A percentile compares a stretch with the other conserved stretches of the same genome.
These are phyloP conservation scores for Thelonectria discophora DNA, from an alignment of 2,329 filamentous ascomycete species.

Conservation along the genomic window DNA sequence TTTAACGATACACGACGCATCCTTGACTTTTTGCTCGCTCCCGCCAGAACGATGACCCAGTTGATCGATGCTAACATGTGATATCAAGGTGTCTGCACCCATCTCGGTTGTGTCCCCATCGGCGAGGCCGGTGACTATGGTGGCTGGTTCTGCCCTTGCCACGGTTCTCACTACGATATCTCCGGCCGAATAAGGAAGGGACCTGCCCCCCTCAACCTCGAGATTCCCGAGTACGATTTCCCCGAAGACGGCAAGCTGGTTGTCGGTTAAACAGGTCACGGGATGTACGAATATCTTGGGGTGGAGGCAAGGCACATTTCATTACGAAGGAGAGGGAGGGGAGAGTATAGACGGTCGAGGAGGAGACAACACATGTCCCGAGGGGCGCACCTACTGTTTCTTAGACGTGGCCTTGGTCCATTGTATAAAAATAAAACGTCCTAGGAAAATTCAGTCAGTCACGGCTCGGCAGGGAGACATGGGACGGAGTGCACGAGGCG, in stretches of 20 bases:
- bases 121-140: slow-evolving; percentile 98
- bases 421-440: slow-evolving; percentile 52
- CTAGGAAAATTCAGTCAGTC: slow-evolving; percentile 42
- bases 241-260: slow-evolving; percentile 86
- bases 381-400: slow-evolving; percentile 44
- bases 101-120: slow-evolving; percentile 98
- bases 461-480: slow-evolving; percentile 29
- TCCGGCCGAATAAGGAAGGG: slow-evolving; percentile 98
- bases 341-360: slow-evolving; percentile 39
- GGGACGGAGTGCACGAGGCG: slow-evolving; percentile 27
- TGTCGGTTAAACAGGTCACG: slow-evolving; percentile 77
- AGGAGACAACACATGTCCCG: slow-evolving; percentile 33
- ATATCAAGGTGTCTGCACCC: slow-evolving; percentile 88
- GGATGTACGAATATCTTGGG: slow-evolving; percentile 41
- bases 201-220: slow-evolving; percentile 95
- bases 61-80: slow-evolving; percentile 25
- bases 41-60: background rate
- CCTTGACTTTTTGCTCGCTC: background rate
- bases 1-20: slow-evolving; percentile 9
- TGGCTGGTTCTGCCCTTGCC: slow-evolving; percentile 99
- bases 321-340: slow-evolving; percentile 30
- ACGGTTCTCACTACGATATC: slow-evolving; percentile 99
- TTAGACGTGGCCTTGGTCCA: slow-evolving; percentile 49
- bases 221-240: slow-evolving; percentile 93
- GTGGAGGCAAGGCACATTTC: slow-evolving; percentile 18